A percentile compares a stretch with the other conserved stretches of the same genome.
Evolutionary conservation across 495 filamentous ascomycete species (phyloP).

Genomic region (Penicillium cinerascens): DNA sequence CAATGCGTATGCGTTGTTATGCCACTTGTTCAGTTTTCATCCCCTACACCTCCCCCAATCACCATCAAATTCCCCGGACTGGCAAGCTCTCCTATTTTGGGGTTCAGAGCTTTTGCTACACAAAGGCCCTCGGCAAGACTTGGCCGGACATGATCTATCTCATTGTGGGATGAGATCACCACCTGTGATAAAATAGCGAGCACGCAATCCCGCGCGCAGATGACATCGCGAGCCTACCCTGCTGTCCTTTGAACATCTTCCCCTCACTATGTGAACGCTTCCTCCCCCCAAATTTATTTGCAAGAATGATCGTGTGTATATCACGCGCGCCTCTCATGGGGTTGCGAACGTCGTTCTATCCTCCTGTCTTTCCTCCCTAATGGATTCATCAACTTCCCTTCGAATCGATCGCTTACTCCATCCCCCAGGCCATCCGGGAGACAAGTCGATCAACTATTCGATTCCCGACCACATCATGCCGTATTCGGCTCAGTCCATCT

Average conservation of each 20-base stretch:
- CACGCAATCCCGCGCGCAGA: conserved; percentile 44
- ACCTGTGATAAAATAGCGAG: conserved; percentile 22
- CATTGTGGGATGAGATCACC: conserved; percentile 21
- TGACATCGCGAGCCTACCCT: conserved; percentile 23
- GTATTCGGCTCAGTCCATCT: conserved; percentile 43
- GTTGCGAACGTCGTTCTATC: background rate
- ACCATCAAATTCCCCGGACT: background rate
- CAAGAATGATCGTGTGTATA: conserved; percentile 19
- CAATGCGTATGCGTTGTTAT: background rate
- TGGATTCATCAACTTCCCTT: conserved; percentile 5
- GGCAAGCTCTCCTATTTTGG: background rate
- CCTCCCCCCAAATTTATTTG: conserved; percentile 1
- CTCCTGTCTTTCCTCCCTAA: background rate
- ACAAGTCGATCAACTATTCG: conserved; percentile 45
- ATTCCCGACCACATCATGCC: conserved; percentile 44
- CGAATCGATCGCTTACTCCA: conserved; percentile 27
- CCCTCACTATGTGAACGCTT: conserved; percentile 11
- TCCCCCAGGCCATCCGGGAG: conserved; percentile 24
- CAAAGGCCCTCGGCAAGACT: background rate
- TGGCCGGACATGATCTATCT: conserved; percentile 3
- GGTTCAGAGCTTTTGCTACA: background rate
- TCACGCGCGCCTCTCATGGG: conserved; percentile 9
- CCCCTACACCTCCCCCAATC: background rate
- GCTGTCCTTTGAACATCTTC: background rate
- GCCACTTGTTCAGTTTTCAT: background rate